Percentiles rank a stretch among this genome's conserved stretches.
Evolutionary conservation across 2,329 filamentous ascomycete genomes (phyloP).

Genomic region (Ceratocystis albifundus): DNA sequence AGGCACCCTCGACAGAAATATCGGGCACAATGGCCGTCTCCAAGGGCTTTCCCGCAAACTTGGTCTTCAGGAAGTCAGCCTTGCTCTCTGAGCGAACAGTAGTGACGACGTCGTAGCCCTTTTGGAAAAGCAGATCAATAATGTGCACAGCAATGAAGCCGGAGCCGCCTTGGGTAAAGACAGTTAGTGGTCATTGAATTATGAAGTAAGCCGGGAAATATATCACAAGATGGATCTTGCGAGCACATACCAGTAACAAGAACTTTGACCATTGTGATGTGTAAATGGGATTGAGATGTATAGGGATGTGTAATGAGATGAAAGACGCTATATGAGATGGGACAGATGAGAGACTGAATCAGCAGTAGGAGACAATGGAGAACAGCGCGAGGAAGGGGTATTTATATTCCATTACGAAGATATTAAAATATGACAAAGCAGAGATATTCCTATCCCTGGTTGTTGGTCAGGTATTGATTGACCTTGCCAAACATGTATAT

Average conservation of each 20-base stretch:
- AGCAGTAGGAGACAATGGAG: too few species aligned
- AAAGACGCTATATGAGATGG: neutral
- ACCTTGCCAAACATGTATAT: too few species aligned
- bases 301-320: neutral
- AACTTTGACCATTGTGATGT: conserved; percentile 36
- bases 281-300: neutral
- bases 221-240: neutral
- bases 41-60: conserved; percentile 39
- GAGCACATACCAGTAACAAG: conserved; percentile 35
- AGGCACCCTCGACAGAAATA: conserved; percentile 61
- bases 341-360: too few species aligned
- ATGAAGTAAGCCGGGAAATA: neutral
- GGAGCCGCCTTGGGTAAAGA: conserved; percentile 34
- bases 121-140: conserved; percentile 42
- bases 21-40: conserved; percentile 57
- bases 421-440: neutral
- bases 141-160: conserved; percentile 47
- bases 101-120: conserved; percentile 42
- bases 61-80: conserved; percentile 40
- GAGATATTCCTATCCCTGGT: neutral
- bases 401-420: neutral
- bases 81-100: conserved; percentile 46
- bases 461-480: neutral
- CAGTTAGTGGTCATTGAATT: neutral
- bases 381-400: neutral